Percentiles rank a stretch among this genome's conserved stretches.
Conservation (phyloP, 306 rosid genomes). For the Pterocarpus santalinus region DNA sequence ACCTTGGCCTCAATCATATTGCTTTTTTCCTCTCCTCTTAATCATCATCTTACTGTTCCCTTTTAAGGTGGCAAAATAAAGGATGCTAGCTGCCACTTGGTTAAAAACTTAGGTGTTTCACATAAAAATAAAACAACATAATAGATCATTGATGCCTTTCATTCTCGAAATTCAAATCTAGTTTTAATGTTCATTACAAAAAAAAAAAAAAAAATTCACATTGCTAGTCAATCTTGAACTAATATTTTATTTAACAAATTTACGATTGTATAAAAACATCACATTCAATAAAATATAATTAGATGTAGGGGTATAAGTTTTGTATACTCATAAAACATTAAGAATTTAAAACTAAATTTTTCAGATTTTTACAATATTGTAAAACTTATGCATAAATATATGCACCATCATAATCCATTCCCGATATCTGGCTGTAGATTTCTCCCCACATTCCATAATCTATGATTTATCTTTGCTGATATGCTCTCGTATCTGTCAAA, state of each 20-base stretch:
- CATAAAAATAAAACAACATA: not conserved
- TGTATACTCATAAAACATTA: no score
- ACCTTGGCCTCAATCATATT: not conserved
- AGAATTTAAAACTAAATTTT: no score
- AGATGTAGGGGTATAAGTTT: no score
- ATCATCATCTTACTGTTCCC: slow-evolving; percentile 10
- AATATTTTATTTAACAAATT: no score
- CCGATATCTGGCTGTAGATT: not conserved
- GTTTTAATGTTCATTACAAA: no score
- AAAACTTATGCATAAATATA: not conserved
- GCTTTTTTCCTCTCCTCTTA: slow-evolving; percentile 16
- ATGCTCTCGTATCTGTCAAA: slow-evolving; percentile 3
- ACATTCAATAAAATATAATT: no score
- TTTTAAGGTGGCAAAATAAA: slow-evolving; percentile 12
- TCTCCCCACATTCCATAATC: not conserved
- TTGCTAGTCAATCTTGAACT: no score
- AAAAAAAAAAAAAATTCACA: no score
- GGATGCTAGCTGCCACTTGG: slow-evolving; percentile 7
- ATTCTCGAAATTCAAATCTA: not conserved
- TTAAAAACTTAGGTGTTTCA: not conserved
- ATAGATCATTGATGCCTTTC: not conserved
- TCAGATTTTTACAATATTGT: not conserved
- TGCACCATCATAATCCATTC: not conserved
- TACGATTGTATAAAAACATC: no score
- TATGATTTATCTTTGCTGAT: not conserved